Base-by-base conservation (phyloP, 768 basidiomycete genomes). In the Mycena venus region DNA sequence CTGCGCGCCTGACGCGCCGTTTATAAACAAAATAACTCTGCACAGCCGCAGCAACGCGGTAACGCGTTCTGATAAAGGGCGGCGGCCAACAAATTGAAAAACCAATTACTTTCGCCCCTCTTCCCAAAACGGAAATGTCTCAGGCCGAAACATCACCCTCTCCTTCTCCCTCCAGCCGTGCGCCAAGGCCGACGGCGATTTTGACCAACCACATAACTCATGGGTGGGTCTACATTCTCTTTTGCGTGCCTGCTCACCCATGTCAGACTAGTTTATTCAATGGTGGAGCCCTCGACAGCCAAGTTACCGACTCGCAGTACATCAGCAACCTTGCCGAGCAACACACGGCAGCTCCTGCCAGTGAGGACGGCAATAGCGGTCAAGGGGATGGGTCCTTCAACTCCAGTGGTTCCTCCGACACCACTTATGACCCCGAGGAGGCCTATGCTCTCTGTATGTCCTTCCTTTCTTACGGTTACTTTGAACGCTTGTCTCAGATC, bases 261-360 rank as follows among this genome's bases (percentile, higher is more conserved):
- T 31, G 47, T 19, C 23, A 14, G 29, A 1, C 12, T n/a, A 68
- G 66, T 9, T 27, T 68, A 38, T 68, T 29, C 40, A 56, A 68
- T 44, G 66, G 66, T 4, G 68, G 68, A 9, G 68, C 68, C 21
- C 68, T 69, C 32, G 56, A 47, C 68, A 69, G 68, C 23, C 68
- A 69, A 61, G 31, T 69, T 17, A 49, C 58, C 0, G 58, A 69
- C 27, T 32, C 68, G 1, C 68, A 69, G 23, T 49, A 38, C 25
- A 31, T 68, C 23, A 17, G 21, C 2, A 1, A 25, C 4, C 29
- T 58, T 25, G 25, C 15, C 2, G 19, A 49, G 1, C 44, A 29
- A 21, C 23, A 40, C n/a, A 21, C 4, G 5, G 21, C 5, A 0
- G 8, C 53, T 42, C 12, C 27, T 10, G 29, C 27, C 0, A 25